These are phyloP conservation scores for Pleurotus salmoneostramineus DNA, from an alignment of 768 basidiomycete species.

Conservation along the genomic window DNA sequence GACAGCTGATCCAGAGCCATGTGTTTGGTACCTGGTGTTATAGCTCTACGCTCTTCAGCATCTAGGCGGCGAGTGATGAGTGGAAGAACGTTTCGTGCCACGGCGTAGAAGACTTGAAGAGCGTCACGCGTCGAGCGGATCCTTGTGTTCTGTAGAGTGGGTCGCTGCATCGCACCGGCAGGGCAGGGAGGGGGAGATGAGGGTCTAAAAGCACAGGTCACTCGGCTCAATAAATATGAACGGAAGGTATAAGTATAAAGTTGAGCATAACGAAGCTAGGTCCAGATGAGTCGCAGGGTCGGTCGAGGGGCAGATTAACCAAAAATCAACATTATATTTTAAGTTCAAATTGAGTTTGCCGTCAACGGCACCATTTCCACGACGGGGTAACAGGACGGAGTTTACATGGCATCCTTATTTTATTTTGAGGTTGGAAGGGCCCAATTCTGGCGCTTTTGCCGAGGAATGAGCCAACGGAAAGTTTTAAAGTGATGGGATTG, in stretches of 20 bases:
- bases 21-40: slow-evolving; percentile 34
- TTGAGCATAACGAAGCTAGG: slow-evolving; percentile 1
- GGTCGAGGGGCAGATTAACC: slow-evolving; percentile 8
- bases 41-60: slow-evolving; percentile 73
- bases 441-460: not conserved
- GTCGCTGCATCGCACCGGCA: slow-evolving; percentile 56
- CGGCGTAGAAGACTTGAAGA: slow-evolving; percentile 77
- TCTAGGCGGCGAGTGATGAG: slow-evolving; percentile 81
- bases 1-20: no score
- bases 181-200: slow-evolving; percentile 14
- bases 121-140: slow-evolving; percentile 79
- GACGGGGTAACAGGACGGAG: slow-evolving; percentile 5
- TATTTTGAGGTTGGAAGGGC: not conserved
- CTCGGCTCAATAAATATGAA: slow-evolving; percentile 6
- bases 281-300: slow-evolving; percentile 8
- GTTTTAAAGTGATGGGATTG: slow-evolving; percentile 8
- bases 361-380: slow-evolving; percentile 8
- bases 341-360: slow-evolving; percentile 10
- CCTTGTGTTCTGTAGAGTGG: slow-evolving; percentile 72
- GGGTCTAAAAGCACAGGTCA: slow-evolving; percentile 14
- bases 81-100: slow-evolving; percentile 62
- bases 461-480: slow-evolving; percentile 8
- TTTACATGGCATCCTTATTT: slow-evolving; percentile 2
- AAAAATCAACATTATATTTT: slow-evolving; percentile 7
- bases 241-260: slow-evolving; percentile 1